Conservation (phyloP, 495 filamentous ascomycete species). For the Tricharina praecox region DNA sequence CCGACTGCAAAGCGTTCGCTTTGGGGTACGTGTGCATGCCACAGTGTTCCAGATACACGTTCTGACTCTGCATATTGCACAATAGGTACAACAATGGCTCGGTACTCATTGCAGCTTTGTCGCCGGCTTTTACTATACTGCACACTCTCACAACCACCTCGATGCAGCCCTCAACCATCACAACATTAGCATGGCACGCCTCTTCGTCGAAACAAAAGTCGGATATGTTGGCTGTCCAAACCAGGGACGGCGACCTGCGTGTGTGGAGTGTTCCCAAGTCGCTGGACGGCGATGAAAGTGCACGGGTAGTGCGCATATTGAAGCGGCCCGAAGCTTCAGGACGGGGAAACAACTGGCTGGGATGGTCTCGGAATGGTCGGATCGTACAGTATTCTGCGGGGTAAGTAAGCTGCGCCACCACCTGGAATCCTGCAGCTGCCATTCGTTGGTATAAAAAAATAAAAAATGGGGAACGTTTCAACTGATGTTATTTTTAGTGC, state of each 20-base stretch:
- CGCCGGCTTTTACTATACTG: constrained; percentile 84
- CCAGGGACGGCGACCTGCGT: constrained; percentile 74
- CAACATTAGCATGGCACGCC: constrained; percentile 87
- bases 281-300: constrained; percentile 52
- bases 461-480: not conserved
- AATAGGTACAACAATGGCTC: constrained; percentile 77
- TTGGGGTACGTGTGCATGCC: constrained; percentile 52
- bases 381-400: constrained; percentile 85
- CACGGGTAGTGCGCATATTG: constrained; percentile 72
- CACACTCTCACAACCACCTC: constrained; percentile 72
- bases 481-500: constrained; percentile 42
- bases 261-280: constrained; percentile 95
- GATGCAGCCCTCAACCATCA: constrained; percentile 69
- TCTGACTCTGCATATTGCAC: not conserved
- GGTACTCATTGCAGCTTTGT: constrained; percentile 71
- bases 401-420: constrained; percentile 39
- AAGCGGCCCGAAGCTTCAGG: constrained; percentile 60
- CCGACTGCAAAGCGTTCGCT: constrained; percentile 92
- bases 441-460: constrained; percentile 14
- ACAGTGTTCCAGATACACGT: too few species aligned
- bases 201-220: constrained; percentile 94
- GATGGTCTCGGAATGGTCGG: constrained; percentile 93
- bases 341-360: constrained; percentile 81
- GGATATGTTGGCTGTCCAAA: constrained; percentile 92
- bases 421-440: constrained; percentile 3